A percentile compares a stretch with the other conserved stretches of the same genome.
Evolutionary conservation across 371 early-diverging fungal species (phyloP).

Genomic region (Mortierella sp.): DNA sequence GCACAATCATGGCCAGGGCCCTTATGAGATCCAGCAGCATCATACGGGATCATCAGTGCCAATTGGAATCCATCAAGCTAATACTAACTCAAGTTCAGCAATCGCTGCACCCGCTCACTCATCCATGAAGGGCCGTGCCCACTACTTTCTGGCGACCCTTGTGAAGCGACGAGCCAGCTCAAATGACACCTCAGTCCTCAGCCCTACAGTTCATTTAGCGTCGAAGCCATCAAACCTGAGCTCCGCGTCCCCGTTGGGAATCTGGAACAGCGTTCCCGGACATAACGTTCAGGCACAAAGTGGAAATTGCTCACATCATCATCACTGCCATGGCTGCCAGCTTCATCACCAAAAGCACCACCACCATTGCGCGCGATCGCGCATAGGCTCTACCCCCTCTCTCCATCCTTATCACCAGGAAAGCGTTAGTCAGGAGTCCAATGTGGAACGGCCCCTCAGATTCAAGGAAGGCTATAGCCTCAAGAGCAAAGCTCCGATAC

Average conservation of each 20-base stretch:
- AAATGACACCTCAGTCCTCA: conserved; percentile 32
- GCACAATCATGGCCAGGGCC: neutral
- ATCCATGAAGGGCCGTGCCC: conserved; percentile 49
- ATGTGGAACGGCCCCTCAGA: conserved; percentile 3
- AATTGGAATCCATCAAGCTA: neutral
- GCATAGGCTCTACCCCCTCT: neutral
- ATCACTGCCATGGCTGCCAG: conserved; percentile 1
- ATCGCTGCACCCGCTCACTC: conserved; percentile 11
- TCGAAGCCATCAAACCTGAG: conserved; percentile 11
- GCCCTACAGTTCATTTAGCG: conserved; percentile 11
- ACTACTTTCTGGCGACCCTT: conserved; percentile 41
- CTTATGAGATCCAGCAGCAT: conserved; percentile 13
- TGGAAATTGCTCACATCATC: neutral
- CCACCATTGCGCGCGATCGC: neutral
- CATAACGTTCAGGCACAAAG: neutral
- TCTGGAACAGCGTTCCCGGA: conserved; percentile 2
- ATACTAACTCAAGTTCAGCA: neutral
- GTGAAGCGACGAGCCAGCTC: conserved; percentile 46
- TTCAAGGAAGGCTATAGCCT: conserved; percentile 28
- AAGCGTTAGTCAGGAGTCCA: neutral
- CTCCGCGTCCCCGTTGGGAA: conserved; percentile 7
- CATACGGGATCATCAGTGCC: neutral
- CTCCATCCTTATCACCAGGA: conserved; percentile 1
- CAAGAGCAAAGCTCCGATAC: conserved; percentile 14
- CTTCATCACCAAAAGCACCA: conserved; percentile 2